A percentile compares a stretch with the other conserved stretches of the same genome.
These are phyloP conservation scores for Cystobasidium pallidum DNA, from an alignment of 1,284 basidiomycete species.

Conservation along the genomic window DNA sequence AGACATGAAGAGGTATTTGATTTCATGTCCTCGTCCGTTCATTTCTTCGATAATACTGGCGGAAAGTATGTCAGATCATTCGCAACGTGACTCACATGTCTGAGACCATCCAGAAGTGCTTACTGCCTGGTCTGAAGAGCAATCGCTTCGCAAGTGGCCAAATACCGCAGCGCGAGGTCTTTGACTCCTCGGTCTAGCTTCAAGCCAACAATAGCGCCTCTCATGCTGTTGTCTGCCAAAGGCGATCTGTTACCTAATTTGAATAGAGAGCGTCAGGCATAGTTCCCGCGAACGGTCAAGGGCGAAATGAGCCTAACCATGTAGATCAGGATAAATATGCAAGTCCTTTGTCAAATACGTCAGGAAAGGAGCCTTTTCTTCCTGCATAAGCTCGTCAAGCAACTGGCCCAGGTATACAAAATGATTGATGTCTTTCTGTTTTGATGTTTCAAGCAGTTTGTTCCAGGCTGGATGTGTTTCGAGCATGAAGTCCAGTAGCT, in stretches of 20 bases:
- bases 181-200: constrained; percentile 74
- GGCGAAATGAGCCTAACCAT: constrained; percentile 54
- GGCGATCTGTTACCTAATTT: constrained; percentile 86
- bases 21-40: constrained; percentile 81
- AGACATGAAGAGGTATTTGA: constrained; percentile 86
- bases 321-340: constrained; percentile 91
- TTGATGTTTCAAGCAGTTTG: constrained; percentile 65
- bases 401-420: constrained; percentile 71
- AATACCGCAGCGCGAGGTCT: constrained; percentile 88
- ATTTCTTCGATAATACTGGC: constrained; percentile 91
- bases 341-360: constrained; percentile 84
- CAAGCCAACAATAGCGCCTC: constrained; percentile 86
- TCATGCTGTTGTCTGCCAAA: constrained; percentile 89
- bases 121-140: constrained; percentile 58
- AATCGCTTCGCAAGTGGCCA: constrained; percentile 89
- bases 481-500: constrained; percentile 80
- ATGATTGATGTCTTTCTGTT: constrained; percentile 58
- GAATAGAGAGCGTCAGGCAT: constrained; percentile 28
- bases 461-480: constrained; percentile 85
- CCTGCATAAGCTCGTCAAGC: constrained; percentile 69
- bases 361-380: constrained; percentile 57
- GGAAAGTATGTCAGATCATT: neutral
- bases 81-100: neutral
- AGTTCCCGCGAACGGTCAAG: neutral
- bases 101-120: neutral